Conservation (phyloP, 1,139 yeast genomes). For the Geotrichum carabidarum region DNA sequence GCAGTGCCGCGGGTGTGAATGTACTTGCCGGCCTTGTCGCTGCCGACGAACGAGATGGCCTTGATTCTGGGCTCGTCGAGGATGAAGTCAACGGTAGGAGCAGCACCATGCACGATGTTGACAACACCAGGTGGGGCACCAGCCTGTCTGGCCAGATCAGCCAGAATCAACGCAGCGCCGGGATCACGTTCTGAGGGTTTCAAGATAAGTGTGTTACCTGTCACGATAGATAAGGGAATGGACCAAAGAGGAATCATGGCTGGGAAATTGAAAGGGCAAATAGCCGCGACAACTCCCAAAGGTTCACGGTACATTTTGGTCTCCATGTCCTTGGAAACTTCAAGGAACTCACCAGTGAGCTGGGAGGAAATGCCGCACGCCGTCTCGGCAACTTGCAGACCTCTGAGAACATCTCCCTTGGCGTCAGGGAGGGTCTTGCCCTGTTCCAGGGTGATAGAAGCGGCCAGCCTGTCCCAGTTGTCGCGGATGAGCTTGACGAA, state of each 20-base stretch:
- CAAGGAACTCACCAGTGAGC: slow-evolving; percentile 60
- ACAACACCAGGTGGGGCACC: slow-evolving; percentile 76
- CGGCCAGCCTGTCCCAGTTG: slow-evolving; percentile 68
- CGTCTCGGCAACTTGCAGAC: slow-evolving; percentile 77
- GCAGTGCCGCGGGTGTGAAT: slow-evolving; percentile 63
- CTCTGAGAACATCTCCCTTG: slow-evolving; percentile 72
- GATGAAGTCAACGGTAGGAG: slow-evolving; percentile 68
- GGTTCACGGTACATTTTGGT: slow-evolving; percentile 68
- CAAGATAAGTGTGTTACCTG: slow-evolving; percentile 71
- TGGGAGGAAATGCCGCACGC: slow-evolving; percentile 51
- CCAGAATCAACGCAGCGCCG: slow-evolving; percentile 72
- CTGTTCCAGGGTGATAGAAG: slow-evolving; percentile 69
- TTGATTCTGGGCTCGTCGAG: slow-evolving; percentile 72
- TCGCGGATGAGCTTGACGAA: slow-evolving; percentile 62
- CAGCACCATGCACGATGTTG: slow-evolving; percentile 71
- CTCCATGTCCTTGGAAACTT: slow-evolving; percentile 73
- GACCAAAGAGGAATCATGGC: slow-evolving; percentile 88
- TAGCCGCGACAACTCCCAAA: slow-evolving; percentile 62
- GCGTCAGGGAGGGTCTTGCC: slow-evolving; percentile 79
- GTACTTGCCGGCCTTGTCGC: slow-evolving; percentile 71
- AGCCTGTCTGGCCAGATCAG: slow-evolving; percentile 68
- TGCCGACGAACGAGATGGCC: slow-evolving; percentile 76
- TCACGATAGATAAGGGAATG: slow-evolving; percentile 65
- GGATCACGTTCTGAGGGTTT: slow-evolving; percentile 78
- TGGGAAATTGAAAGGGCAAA: slow-evolving; percentile 76